Conservation (phyloP, 768 basidiomycete genomes). For the Tulasnella sp. region DNA sequence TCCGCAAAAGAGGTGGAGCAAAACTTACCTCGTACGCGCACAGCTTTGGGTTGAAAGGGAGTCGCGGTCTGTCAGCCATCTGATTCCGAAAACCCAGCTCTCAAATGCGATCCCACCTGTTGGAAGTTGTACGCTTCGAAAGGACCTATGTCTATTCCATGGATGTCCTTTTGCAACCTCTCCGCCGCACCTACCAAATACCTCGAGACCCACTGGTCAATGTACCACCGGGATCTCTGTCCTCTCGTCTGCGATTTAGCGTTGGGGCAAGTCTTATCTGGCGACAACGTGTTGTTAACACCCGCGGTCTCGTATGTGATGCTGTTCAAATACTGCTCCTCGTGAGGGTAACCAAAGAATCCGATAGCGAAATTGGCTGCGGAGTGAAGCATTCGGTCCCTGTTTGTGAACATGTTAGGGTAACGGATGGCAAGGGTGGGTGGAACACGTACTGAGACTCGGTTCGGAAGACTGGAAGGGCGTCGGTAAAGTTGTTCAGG, state of each 20-base stretch:
- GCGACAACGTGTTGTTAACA: conserved; percentile 81
- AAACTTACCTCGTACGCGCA: conserved; percentile 78
- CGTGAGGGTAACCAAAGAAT: conserved; percentile 46
- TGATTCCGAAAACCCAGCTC: neutral
- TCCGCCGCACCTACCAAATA: conserved; percentile 70
- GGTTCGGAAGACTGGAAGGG: conserved; percentile 49
- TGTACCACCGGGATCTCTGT: conserved; percentile 60
- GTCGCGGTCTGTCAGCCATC: neutral
- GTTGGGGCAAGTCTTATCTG: conserved; percentile 83
- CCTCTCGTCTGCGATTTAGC: conserved; percentile 52
- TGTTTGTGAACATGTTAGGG: conserved; percentile 40
- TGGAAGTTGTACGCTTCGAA: conserved; percentile 79
- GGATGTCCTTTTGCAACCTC: conserved; percentile 61
- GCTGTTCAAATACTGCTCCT: conserved; percentile 43
- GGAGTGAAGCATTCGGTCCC: conserved; percentile 61
- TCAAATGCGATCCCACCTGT: conserved; percentile 45
- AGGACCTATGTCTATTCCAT: conserved; percentile 63
- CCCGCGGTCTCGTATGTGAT: conserved; percentile 46
- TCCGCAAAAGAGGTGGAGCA: neutral
- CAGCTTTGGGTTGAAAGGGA: conserved; percentile 44
- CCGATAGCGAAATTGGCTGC: conserved; percentile 51
- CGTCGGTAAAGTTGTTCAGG: conserved; percentile 47
- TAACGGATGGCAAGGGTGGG: neutral
- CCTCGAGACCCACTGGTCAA: conserved; percentile 65
- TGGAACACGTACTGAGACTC: conserved; percentile 41